These are phyloP conservation scores for Saturnispora dispora DNA, from an alignment of 805 yeast genomes.

Conservation along the genomic window DNA sequence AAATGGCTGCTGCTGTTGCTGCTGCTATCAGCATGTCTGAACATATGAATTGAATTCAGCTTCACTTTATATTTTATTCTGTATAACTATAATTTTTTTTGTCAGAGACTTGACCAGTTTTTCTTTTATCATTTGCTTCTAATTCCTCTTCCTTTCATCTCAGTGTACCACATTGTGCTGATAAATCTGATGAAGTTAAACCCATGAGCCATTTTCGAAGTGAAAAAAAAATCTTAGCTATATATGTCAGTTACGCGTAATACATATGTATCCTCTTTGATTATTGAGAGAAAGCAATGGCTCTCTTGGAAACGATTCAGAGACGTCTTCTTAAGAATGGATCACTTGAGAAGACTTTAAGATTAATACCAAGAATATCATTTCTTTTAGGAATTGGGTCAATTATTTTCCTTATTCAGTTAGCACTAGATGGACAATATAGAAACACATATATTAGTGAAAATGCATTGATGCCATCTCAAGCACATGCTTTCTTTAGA, in stretches of 20 bases:
- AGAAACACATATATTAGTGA: constrained; percentile 84
- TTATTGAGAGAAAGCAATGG: constrained; percentile 26
- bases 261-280: neutral
- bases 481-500: constrained; percentile 82
- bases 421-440: constrained; percentile 78
- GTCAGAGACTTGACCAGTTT: no score
- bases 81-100: neutral
- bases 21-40: constrained; percentile 12
- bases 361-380: constrained; percentile 36
- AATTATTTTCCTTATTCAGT: constrained; percentile 45
- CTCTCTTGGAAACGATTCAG: constrained; percentile 37
- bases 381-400: constrained; percentile 37
- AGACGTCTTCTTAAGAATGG: constrained; percentile 37
- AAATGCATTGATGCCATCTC: constrained; percentile 95
- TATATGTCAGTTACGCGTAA: neutral
- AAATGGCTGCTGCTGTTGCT: constrained; percentile 13
- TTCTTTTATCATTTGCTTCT: neutral
- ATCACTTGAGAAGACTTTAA: constrained; percentile 36
- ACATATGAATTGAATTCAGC: neutral
- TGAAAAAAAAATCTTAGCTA: neutral
- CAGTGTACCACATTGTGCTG: neutral
- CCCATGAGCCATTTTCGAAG: neutral
- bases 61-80: neutral
- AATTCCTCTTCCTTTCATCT: neutral
- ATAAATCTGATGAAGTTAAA: neutral